These are phyloP conservation scores for Micractinium sp. DNA, from an alignment of 139 green algal species.

Conservation along the genomic window DNA sequence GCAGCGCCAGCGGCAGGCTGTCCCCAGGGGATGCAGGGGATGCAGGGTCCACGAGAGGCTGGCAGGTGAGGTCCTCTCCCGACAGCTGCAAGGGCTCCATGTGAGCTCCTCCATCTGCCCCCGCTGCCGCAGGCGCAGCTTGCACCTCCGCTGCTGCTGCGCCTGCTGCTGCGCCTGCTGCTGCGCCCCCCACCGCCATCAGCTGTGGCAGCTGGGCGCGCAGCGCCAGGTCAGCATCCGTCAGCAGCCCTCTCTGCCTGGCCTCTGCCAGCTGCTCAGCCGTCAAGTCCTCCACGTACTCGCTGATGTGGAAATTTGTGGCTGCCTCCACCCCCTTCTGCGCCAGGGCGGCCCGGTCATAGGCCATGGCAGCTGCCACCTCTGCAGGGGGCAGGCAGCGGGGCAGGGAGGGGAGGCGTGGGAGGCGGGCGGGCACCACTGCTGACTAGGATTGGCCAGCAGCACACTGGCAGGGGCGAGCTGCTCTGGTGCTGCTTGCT, in stretches of 20 bases:
- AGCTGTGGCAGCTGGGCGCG: neutral
- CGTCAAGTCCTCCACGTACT: neutral
- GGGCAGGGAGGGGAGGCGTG: no score
- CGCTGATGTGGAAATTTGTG: neutral
- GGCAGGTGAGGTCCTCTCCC: no score
- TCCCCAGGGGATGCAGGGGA: no score
- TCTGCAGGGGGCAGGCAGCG: neutral
- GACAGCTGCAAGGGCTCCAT: no score
- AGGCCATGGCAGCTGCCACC: neutral
- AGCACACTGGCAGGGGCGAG: neutral
- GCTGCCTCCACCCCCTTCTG: neutral
- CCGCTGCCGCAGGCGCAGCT: no score
- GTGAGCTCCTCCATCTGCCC: no score
- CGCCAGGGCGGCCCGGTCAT: neutral
- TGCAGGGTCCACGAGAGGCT: no score
- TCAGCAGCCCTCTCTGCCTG: neutral
- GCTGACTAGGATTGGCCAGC: no score
- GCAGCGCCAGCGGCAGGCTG: no score
- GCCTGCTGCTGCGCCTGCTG: neutral
- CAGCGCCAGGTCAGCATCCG: neutral
- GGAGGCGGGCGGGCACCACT: neutral
- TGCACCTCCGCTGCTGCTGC: neutral
- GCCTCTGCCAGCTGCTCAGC: neutral
- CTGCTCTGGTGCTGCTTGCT: neutral
- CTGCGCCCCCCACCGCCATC: neutral